Conservation (phyloP, 2,329 filamentous ascomycete genomes). For the Neoscytalidium dimidiatum region DNA sequence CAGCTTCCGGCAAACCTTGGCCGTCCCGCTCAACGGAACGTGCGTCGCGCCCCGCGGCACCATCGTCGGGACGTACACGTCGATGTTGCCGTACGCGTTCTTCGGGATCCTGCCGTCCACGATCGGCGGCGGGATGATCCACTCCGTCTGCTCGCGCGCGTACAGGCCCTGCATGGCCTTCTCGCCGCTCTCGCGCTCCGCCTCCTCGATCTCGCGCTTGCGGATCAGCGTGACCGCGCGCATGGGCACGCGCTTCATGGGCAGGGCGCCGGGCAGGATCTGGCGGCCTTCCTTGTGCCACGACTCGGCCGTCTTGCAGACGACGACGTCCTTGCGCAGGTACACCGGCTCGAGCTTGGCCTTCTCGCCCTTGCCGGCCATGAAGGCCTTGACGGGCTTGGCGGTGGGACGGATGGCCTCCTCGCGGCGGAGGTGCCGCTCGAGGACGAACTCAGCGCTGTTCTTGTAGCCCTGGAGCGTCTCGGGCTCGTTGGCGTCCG, state of each 20-base stretch:
- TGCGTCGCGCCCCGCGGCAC: conserved; percentile 82
- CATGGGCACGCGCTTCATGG: conserved; percentile 85
- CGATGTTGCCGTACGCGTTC: conserved; percentile 95
- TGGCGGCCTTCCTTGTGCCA: conserved; percentile 97
- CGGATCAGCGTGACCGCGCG: conserved; percentile 87
- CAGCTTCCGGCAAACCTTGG: conserved; percentile 79
- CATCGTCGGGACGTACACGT: conserved; percentile 93
- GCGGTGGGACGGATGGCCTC: conserved; percentile 77
- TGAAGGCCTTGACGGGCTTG: conserved; percentile 72
- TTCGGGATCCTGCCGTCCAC: conserved; percentile 84
- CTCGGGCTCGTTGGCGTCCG: conserved; percentile 65
- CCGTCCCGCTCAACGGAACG: conserved; percentile 74
- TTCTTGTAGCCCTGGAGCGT: conserved; percentile 87
- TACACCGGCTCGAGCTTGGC: conserved; percentile 79
- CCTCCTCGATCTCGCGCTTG: conserved; percentile 85
- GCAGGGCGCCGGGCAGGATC: conserved; percentile 67
- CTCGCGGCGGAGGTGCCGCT: conserved; percentile 85
- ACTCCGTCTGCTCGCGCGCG: conserved; percentile 82
- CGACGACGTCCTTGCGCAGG: conserved; percentile 73
- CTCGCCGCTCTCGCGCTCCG: conserved; percentile 74
- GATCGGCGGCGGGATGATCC: conserved; percentile 90
- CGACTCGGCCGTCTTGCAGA: conserved; percentile 88
- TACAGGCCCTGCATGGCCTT: conserved; percentile 88
- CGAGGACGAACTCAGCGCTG: conserved; percentile 81
- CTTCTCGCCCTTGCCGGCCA: conserved; percentile 71